phyloP scores from a whole-genome alignment of 192 early-diverging fungal species.

The Linnemannia schmuckeri region DNA sequence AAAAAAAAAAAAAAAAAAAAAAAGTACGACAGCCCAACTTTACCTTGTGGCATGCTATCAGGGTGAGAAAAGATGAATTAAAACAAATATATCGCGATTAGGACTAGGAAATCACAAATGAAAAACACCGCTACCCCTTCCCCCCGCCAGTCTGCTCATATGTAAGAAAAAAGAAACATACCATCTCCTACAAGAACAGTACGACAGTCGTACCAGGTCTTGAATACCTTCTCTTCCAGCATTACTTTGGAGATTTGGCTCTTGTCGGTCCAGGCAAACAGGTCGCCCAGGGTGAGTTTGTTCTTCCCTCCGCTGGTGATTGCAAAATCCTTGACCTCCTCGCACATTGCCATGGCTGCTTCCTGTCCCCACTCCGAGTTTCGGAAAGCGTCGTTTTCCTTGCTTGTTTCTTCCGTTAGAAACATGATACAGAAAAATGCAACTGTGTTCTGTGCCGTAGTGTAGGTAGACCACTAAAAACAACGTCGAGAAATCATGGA shows the following conservation, averaged over 20 bases:
- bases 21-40: too few relatives aligned
- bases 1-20: too few relatives aligned
- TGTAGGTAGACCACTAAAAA: slow-evolving; percentile 9
- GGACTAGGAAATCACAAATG: background rate
- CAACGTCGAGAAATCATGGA: too few relatives aligned
- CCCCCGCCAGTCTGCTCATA: too few relatives aligned
- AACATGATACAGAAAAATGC: background rate
- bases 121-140: background rate
- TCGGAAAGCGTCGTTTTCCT: background rate
- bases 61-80: too few relatives aligned
- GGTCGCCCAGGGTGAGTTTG: background rate
- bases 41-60: too few relatives aligned
- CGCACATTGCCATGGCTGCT: slow-evolving; percentile 6
- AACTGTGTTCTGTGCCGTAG: background rate
- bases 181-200: slow-evolving; percentile 33
- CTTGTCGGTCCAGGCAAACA: slow-evolving; percentile 11
- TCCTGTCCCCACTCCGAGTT: slow-evolving; percentile 13
- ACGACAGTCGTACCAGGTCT: slow-evolving; percentile 27
- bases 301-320: background rate
- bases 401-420: background rate
- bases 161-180: background rate
- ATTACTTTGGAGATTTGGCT: slow-evolving; percentile 23
- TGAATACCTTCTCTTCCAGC: slow-evolving; percentile 41
- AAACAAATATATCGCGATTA: too few relatives aligned
- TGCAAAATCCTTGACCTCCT: slow-evolving; percentile 18